Conservation (phyloP, 1,139 yeast genomes). For the Hemisphaericaspora xylofermentans region DNA sequence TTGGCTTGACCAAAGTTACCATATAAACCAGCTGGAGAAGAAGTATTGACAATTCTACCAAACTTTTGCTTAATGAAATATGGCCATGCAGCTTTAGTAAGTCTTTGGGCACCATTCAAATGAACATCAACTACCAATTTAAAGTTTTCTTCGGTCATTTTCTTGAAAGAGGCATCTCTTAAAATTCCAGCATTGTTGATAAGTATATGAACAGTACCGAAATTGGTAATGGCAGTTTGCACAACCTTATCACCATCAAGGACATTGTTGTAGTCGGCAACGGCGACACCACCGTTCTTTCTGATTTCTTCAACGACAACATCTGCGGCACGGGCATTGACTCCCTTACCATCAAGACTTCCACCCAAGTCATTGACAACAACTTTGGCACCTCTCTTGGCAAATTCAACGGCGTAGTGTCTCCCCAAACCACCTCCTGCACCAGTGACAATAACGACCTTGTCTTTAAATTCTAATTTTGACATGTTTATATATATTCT, state of each 20-base stretch:
- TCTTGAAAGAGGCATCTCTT: slow-evolving; percentile 73
- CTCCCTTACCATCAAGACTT: slow-evolving; percentile 68
- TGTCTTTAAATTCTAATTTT: slow-evolving; percentile 59
- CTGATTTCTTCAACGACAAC: slow-evolving; percentile 83
- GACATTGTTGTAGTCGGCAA: slow-evolving; percentile 92
- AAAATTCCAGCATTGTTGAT: slow-evolving; percentile 95
- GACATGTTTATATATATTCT: slow-evolving; percentile 23
- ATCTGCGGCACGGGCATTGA: slow-evolving; percentile 75
- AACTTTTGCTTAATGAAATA: slow-evolving; percentile 77
- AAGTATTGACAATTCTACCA: slow-evolving; percentile 88
- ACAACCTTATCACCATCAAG: slow-evolving; percentile 84
- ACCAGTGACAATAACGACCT: slow-evolving; percentile 91
- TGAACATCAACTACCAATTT: slow-evolving; percentile 82
- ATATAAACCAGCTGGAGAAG: slow-evolving; percentile 94
- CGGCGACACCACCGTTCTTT: slow-evolving; percentile 78
- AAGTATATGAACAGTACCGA: slow-evolving; percentile 86
- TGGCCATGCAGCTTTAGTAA: slow-evolving; percentile 93
- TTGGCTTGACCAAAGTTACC: slow-evolving; percentile 98
- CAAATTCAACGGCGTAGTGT: slow-evolving; percentile 83
- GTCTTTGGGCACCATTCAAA: slow-evolving; percentile 82
- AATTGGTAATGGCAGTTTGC: slow-evolving; percentile 80
- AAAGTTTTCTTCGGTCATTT: slow-evolving; percentile 82
- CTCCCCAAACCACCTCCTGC: slow-evolving; percentile 97
- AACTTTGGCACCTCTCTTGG: slow-evolving; percentile 85
- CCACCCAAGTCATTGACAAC: slow-evolving; percentile 96